A percentile compares a stretch with the other conserved stretches of the same genome.
Conservation (phyloP, 129 eudicot species). For the Calendula officinalis region DNA sequence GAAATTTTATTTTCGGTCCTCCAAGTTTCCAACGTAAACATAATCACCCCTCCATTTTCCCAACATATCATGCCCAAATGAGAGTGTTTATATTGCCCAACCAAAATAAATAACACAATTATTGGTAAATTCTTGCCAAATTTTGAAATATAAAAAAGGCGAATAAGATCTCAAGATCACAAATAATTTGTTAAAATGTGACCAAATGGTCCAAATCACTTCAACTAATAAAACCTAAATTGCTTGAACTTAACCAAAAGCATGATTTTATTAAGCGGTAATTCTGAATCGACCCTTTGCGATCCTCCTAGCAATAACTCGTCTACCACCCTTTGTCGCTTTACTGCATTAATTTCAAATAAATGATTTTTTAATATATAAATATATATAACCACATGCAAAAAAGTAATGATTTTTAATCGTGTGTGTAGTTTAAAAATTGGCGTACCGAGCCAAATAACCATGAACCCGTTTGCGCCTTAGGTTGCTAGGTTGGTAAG, state of each 20-base stretch:
- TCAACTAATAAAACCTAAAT: neutral
- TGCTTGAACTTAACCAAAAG: conserved; percentile 8
- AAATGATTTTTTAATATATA: neutral
- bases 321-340: conserved; percentile 86
- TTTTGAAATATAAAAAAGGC: conserved; percentile 9
- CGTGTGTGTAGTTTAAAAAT: conserved; percentile 2
- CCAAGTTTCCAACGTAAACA: too few relatives aligned
- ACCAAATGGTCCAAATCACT: conserved; percentile 9
- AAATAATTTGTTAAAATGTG: conserved; percentile 10
- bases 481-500: conserved; percentile 88
- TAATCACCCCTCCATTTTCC: too few relatives aligned
- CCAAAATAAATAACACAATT: neutral
- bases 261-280: conserved; percentile 51
- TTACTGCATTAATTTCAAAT: conserved; percentile 47
- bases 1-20: too few relatives aligned
- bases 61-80: too few relatives aligned
- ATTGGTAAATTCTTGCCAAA: conserved; percentile 7
- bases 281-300: conserved; percentile 89
- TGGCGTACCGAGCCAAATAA: conserved; percentile 65
- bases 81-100: neutral
- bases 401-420: neutral
- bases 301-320: conserved; percentile 85
- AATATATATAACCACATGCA: neutral
- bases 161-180: conserved; percentile 11
- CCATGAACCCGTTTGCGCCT: conserved; percentile 83